A percentile compares a stretch with the other conserved stretches of the same genome.
These are phyloP conservation scores for Naganishia albida DNA, from an alignment of 1,284 basidiomycete genomes.

Conservation along the genomic window DNA sequence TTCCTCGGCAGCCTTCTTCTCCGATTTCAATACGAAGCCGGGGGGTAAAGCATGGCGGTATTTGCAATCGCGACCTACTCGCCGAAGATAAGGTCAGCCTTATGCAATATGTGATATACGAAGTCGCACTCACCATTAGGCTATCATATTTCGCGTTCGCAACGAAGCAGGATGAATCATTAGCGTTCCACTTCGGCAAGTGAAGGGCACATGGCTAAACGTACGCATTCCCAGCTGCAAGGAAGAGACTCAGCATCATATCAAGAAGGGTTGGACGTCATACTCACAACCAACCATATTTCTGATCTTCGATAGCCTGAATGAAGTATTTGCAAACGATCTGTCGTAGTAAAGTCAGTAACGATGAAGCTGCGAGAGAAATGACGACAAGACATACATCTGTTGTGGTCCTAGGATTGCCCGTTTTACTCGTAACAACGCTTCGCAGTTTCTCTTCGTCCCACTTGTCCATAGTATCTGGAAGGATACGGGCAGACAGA, in stretches of 20 bases:
- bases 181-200: neutral
- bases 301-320: slow-evolving; percentile 90
- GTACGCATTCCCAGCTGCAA: slow-evolving; percentile 54
- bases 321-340: slow-evolving; percentile 98
- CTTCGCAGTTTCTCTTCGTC: slow-evolving; percentile 87
- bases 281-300: slow-evolving; percentile 62
- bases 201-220: slow-evolving; percentile 28
- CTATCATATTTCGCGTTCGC: slow-evolving; percentile 33
- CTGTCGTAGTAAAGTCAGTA: slow-evolving; percentile 52
- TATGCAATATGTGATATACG: neutral
- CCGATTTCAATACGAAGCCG: slow-evolving; percentile 90
- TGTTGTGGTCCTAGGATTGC: slow-evolving; percentile 88
- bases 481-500: neutral
- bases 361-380: neutral
- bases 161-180: neutral
- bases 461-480: slow-evolving; percentile 98
- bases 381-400: slow-evolving; percentile 62
- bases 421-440: slow-evolving; percentile 84
- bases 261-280: neutral
- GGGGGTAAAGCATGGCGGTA: slow-evolving; percentile 95
- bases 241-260: neutral
- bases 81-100: neutral
- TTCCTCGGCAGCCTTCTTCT: slow-evolving; percentile 80
- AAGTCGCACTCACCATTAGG: slow-evolving; percentile 43
- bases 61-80: slow-evolving; percentile 73